Evolutionary conservation across 148 eudicot genomes (phyloP), one percentile per base, ranked within the genome.

Genomic region (Drosera capensis): DNA sequence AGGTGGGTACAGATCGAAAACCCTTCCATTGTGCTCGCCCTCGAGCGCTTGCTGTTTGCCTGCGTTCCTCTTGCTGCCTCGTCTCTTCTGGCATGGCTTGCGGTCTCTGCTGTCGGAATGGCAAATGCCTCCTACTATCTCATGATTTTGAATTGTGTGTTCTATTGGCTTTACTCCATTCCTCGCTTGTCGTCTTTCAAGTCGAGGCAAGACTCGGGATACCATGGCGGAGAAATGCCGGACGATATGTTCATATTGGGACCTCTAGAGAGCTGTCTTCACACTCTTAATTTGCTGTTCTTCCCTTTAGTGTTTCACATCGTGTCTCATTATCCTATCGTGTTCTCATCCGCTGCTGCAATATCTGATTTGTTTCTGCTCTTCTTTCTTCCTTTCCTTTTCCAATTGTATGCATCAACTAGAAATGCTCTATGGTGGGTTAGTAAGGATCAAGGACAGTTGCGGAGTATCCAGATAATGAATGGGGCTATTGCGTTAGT

Each of bases 351-450:
- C 0, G 55, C 62, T 18, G 63, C 87, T 2, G 57, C 81, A 1
- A 23, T 84, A 14, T 67, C 66, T 48, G 97, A 90, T 62, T 49
- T 76, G 49, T 64, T 73, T 25, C 70, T 90, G 19, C 84, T 90
- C 6, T 90, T 90, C 65, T 90, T 80, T 56, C 35, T 78, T 43
- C 97, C 97, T 0, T 84, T 90, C 39, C 52, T 80, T 67, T 68
- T 90, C 49, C 73, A 68, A 49, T 69, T 90, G 1, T 90, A 90
- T 46, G 79, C 97, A 3, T 90, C 97, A 6, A 80, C 93, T 0
- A 63, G 93, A 38, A 78, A 92, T 37, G 87, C 92, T 2, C 59
- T 90, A 17, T 90, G 95, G 95, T 90, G 97, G 97, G 51, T 84
- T 18, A 71, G 81, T 1, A 80, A 75, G 56, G 71, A 80, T 47